Evolutionary conservation across 176 grass and related monocot genomes (phyloP).

Genomic region (Puya raimondii): DNA sequence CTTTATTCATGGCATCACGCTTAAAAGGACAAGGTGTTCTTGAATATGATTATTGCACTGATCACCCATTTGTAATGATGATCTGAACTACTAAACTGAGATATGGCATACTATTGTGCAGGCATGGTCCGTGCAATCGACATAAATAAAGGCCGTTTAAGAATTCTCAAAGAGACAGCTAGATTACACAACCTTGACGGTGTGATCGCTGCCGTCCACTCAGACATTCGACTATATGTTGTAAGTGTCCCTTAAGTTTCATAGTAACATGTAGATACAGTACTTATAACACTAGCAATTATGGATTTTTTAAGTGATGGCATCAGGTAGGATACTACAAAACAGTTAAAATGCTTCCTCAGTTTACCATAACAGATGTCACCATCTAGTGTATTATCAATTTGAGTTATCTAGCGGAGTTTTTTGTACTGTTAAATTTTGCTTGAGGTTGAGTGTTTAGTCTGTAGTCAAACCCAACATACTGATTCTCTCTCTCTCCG

Average conservation of each 20-base stretch:
- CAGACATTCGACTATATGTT: slow-evolving; percentile 74
- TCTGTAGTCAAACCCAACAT: too few species aligned
- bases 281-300: background rate
- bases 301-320: background rate
- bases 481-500: too few species aligned
- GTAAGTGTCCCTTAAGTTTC: slow-evolving; percentile 41
- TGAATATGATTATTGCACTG: too few species aligned
- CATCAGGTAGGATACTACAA: too few species aligned
- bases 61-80: background rate
- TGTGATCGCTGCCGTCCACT: slow-evolving; percentile 50
- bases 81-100: background rate
- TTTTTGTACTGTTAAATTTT: too few species aligned
- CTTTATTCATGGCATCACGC: slow-evolving; percentile 80
- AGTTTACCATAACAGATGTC: too few species aligned
- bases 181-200: slow-evolving; percentile 47
- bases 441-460: too few species aligned
- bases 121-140: slow-evolving; percentile 77
- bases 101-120: slow-evolving; percentile 27
- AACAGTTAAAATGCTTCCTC: too few species aligned
- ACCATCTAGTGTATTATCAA: too few species aligned
- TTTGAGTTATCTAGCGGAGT: too few species aligned
- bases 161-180: slow-evolving; percentile 78
- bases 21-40: slow-evolving; percentile 56
- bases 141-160: slow-evolving; percentile 80
- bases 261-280: background rate